phyloP scores from a whole-genome alignment of 352 stramenopile species.

The Pythium chondricola region DNA sequence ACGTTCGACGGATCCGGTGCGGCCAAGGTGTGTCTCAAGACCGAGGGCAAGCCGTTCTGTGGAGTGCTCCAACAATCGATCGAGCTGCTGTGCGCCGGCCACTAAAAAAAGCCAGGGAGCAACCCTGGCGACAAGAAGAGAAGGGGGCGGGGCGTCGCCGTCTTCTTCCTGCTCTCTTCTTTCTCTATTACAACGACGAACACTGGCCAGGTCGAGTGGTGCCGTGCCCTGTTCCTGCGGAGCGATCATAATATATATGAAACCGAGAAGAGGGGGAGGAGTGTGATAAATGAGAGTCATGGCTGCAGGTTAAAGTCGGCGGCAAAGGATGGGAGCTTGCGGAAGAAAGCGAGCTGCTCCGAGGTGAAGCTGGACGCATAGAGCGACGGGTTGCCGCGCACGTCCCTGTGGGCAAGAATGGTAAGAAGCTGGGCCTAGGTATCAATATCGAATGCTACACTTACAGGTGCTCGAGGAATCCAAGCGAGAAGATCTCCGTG shows the following conservation, averaged over 20 bases:
- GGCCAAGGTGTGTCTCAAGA: constrained; percentile 94
- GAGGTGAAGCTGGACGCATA: constrained; percentile 7
- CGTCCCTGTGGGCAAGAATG: constrained; percentile 2
- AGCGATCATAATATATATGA: constrained; percentile 18
- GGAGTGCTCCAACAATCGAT: constrained; percentile 85
- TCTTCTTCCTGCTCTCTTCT: constrained; percentile 4
- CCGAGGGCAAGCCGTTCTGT: constrained; percentile 89
- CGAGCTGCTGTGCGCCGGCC: constrained; percentile 55
- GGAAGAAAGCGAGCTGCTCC: constrained; percentile 17
- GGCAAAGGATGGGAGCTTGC: constrained; percentile 4
- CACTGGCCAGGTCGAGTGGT: background rate
- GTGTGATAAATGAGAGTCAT: background rate
- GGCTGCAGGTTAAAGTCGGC: constrained; percentile 6
- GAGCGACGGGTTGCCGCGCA: constrained; percentile 9
- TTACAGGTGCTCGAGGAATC: constrained; percentile 7
- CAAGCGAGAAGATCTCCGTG: constrained; percentile 10
- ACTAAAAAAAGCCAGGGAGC: constrained; percentile 16
- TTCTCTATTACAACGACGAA: background rate
- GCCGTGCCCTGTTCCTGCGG: no score
- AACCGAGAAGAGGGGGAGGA: background rate
- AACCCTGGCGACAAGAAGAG: background rate
- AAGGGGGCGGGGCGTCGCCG: background rate
- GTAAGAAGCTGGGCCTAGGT: background rate
- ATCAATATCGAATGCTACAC: background rate
- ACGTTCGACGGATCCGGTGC: constrained; percentile 92